Evolutionary conservation across 495 filamentous ascomycete species (phyloP).

Genomic region (Trichoderma parareesei): DNA sequence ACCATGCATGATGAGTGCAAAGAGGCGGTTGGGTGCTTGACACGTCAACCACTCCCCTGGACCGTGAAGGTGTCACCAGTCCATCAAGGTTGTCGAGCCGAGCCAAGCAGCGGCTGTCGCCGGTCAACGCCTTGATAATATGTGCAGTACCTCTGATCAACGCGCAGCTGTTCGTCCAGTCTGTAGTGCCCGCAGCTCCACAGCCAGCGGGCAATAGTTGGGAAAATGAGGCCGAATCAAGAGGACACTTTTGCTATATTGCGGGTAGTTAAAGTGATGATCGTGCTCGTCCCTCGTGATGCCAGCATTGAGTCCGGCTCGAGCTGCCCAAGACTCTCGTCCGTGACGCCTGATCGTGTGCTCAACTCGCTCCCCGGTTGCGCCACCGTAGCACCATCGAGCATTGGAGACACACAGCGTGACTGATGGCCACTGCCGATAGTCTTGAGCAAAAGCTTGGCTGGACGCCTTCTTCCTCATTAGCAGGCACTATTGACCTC

Average conservation of each 20-base stretch:
- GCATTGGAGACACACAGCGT: neutral
- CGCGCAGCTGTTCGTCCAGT: neutral
- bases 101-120: neutral
- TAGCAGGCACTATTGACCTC: neutral
- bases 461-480: neutral
- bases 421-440: neutral
- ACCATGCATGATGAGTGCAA: neutral
- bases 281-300: no score
- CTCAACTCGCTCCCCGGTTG: neutral
- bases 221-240: neutral
- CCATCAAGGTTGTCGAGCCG: conserved; percentile 3
- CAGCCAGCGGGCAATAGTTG: neutral
- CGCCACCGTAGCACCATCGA: neutral
- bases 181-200: conserved; percentile 3
- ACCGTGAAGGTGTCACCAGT: neutral
- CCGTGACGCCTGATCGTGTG: neutral
- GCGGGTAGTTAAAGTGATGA: no score
- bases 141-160: neutral
- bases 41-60: neutral
- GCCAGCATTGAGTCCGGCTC: no score
- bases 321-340: no score
- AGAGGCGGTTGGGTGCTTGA: neutral
- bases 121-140: neutral
- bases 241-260: neutral
- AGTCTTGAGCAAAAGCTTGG: neutral